Percentiles rank a stretch among this genome's conserved stretches.
phyloP scores from a whole-genome alignment of 2,329 filamentous ascomycete species.

The Fusarium armeniacum region DNA sequence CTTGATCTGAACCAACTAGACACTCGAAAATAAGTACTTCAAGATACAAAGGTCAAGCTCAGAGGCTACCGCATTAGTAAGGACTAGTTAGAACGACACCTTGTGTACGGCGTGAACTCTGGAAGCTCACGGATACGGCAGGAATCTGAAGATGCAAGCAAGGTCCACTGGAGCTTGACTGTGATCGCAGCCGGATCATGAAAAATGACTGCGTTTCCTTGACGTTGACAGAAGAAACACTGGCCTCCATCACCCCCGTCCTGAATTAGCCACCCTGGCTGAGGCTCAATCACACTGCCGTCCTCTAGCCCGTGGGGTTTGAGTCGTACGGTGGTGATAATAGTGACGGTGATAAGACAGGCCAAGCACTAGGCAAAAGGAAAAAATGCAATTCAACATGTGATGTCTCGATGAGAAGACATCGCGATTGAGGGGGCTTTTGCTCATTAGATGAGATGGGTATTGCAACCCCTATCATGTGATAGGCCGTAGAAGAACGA shows the following conservation, averaged over 20 bases:
- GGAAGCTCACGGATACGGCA: background rate
- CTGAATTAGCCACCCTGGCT: background rate
- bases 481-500: constrained; percentile 17
- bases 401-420: constrained; percentile 19
- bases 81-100: constrained; percentile 9
- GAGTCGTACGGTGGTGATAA: background rate
- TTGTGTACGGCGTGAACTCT: background rate
- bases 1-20: background rate
- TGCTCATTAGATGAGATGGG: constrained; percentile 6
- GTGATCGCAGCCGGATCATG: background rate
- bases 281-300: background rate
- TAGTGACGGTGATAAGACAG: background rate
- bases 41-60: constrained; percentile 9
- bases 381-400: constrained; percentile 11
- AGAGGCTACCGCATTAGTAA: background rate
- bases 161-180: background rate
- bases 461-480: constrained; percentile 7
- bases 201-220: constrained; percentile 1
- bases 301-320: background rate
- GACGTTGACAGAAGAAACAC: constrained; percentile 7
- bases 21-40: constrained; percentile 7
- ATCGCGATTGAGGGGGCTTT: constrained; percentile 15
- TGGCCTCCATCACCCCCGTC: background rate
- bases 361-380: constrained; percentile 7
- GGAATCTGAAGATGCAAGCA: constrained; percentile 1